phyloP scores from a whole-genome alignment of 805 yeast species.

The Candida incommunis region DNA sequence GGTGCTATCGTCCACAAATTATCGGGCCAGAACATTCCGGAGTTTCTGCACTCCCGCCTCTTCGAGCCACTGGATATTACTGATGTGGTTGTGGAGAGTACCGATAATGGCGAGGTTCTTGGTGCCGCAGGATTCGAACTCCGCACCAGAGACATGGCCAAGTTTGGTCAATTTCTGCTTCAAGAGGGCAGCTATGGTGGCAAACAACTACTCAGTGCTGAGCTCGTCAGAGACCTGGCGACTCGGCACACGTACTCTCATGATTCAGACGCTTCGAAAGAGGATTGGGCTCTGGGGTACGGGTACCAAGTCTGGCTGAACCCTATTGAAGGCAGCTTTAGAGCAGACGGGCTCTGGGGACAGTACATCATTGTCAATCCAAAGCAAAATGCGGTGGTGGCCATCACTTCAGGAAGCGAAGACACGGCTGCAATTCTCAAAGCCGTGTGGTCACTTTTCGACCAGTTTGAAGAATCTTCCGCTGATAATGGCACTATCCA shows the following conservation, averaged over 20 bases:
- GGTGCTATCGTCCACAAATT: slow-evolving; percentile 7
- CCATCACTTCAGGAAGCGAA: slow-evolving; percentile 5
- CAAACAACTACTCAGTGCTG: slow-evolving; percentile 6
- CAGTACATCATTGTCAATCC: slow-evolving; percentile 7
- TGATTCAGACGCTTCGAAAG: neutral
- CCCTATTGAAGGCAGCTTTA: slow-evolving; percentile 2
- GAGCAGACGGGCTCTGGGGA: slow-evolving; percentile 9
- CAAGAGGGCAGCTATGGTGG: slow-evolving; percentile 8
- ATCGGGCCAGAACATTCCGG: slow-evolving; percentile 5
- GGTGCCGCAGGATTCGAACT: slow-evolving; percentile 8
- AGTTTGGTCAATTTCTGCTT: slow-evolving; percentile 5
- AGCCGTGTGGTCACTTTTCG: slow-evolving; percentile 1
- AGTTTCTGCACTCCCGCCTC: slow-evolving; percentile 6
- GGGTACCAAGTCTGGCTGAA: slow-evolving; percentile 8
- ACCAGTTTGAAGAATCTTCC: neutral
- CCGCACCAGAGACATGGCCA: slow-evolving; percentile 7
- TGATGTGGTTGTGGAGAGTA: slow-evolving; percentile 2
- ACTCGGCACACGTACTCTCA: slow-evolving; percentile 3
- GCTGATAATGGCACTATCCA: neutral
- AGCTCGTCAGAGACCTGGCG: slow-evolving; percentile 5
- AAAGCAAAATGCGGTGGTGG: slow-evolving; percentile 5
- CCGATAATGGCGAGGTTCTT: slow-evolving; percentile 4
- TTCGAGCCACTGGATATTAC: slow-evolving; percentile 8
- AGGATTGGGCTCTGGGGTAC: slow-evolving; percentile 5
- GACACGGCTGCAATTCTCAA: slow-evolving; percentile 3